Evolutionary conservation across 2,329 filamentous ascomycete species (phyloP), one percentile per base, ranked within the genome.

Genomic region (Phaeosphaeriaceae sp.): DNA sequence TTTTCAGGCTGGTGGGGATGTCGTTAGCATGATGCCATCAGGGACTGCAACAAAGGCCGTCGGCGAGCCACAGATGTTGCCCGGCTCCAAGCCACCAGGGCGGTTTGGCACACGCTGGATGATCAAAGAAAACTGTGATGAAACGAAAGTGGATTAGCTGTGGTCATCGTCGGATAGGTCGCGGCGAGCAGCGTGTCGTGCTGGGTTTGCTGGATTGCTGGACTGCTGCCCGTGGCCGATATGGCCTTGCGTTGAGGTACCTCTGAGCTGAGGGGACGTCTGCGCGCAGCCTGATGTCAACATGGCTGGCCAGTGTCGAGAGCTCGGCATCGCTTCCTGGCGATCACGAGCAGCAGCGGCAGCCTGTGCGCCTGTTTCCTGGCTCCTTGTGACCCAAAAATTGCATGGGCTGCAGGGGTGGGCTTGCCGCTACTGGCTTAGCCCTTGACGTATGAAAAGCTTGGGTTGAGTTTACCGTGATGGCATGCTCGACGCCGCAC

Each of bases 331-430:
- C 55, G 52, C 51, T 62, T 52, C 54, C 42, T 50, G 69, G 52
- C 67, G 66, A 73, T 74, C 70, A 73, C 66, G 69, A 69, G 68
- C 54, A 15, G n/a, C 25, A 56, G 58, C 61, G 66, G 66, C 64
- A 69, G 70, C 21, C 70, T 62, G 67, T 72, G 69, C 71, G 22
- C 55, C 58, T 70, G 55, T 69, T 70, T 73, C 67, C 67, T 72
- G 3, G 41, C 70, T 73, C 67, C 67, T 74, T 19, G 41, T 44
- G 70, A 73, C 68, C 71, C 69, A 65, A 72, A 70, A 69, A 74
- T 64, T 65, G 61, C 63, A 59, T 46, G 48, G 3, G 50, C n/a
- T 36, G 58, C 65, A 71, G 67, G 69, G 65, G 25, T 66, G 62
- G 19, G 53, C 57, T 51, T 56, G 49, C 59, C 63, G 60, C 31